These are phyloP conservation scores for Erythrophleum ivorense DNA, from an alignment of 331 rosid genomes.

Conservation along the genomic window DNA sequence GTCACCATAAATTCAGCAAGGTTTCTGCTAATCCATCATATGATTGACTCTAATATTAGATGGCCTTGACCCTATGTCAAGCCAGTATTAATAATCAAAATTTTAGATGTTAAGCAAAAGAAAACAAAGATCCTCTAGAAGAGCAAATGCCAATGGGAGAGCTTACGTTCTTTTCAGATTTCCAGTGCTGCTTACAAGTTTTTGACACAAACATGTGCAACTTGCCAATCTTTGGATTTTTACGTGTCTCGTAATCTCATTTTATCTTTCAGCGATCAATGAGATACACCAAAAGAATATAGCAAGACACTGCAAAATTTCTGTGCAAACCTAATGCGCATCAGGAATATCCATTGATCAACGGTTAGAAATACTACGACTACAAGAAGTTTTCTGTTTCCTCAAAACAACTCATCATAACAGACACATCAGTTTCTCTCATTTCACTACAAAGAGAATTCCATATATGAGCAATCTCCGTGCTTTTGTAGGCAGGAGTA, in stretches of 20 bases:
- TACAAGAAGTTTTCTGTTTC: neutral
- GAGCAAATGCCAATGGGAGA: neutral
- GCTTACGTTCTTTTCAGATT: neutral
- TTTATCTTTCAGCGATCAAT: neutral
- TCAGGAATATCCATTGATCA: constrained; percentile 41
- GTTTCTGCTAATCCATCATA: neutral
- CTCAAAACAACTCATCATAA: constrained; percentile 18
- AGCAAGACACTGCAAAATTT: neutral
- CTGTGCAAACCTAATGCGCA: constrained; percentile 59
- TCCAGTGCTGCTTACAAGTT: neutral
- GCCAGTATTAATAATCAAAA: neutral
- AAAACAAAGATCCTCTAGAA: neutral
- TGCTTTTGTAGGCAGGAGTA: constrained; percentile 14
- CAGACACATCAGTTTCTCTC: constrained; percentile 7
- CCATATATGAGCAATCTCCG: constrained; percentile 17
- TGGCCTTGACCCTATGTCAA: neutral
- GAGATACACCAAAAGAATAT: neutral
- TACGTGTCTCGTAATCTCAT: neutral
- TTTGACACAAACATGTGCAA: neutral
- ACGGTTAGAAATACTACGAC: neutral
- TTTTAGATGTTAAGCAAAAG: neutral
- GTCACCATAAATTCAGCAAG: neutral
- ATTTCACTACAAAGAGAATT: constrained; percentile 34
- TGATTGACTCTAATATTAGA: neutral
- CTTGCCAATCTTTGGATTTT: neutral